These are phyloP conservation scores for Maudiozyma bulderi DNA, from an alignment of 805 yeast species.

Conservation along the genomic window DNA sequence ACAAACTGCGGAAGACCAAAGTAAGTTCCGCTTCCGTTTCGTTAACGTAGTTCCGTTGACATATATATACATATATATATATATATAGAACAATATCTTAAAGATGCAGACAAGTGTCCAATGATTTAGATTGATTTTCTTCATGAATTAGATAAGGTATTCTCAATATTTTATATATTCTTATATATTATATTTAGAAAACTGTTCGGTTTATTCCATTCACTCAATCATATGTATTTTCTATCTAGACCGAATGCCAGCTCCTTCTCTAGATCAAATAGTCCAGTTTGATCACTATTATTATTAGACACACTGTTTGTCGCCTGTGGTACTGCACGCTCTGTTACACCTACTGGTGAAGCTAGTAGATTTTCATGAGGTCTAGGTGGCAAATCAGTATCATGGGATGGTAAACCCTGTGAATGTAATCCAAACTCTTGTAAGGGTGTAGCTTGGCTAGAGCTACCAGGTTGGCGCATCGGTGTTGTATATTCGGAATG, in stretches of 20 bases:
- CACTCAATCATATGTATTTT: constrained; percentile 15
- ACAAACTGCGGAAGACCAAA: no score
- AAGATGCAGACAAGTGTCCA: no score
- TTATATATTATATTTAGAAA: no score
- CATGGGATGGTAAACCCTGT: constrained; percentile 29
- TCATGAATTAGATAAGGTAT: no score
- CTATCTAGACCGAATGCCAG: constrained; percentile 62
- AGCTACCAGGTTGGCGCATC: not conserved
- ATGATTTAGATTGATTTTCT: no score
- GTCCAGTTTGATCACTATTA: constrained; percentile 15
- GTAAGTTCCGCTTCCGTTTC: no score
- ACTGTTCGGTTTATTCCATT: no score
- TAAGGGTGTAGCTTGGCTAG: constrained; percentile 10
- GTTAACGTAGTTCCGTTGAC: no score
- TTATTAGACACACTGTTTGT: not conserved
- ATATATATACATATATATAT: no score
- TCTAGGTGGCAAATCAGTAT: constrained; percentile 47
- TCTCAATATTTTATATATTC: no score
- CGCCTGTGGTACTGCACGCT: not conserved
- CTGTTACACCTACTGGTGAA: constrained; percentile 13
- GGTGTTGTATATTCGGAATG: constrained; percentile 1
- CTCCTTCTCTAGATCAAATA: constrained; percentile 51
- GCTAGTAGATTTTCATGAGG: constrained; percentile 43
- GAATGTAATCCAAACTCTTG: constrained; percentile 41
- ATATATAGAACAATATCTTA: no score